Evolutionary conservation across 495 filamentous ascomycete species (phyloP), one percentile per base, ranked within the genome.

Genomic region (Clavariopsis aquatica): DNA sequence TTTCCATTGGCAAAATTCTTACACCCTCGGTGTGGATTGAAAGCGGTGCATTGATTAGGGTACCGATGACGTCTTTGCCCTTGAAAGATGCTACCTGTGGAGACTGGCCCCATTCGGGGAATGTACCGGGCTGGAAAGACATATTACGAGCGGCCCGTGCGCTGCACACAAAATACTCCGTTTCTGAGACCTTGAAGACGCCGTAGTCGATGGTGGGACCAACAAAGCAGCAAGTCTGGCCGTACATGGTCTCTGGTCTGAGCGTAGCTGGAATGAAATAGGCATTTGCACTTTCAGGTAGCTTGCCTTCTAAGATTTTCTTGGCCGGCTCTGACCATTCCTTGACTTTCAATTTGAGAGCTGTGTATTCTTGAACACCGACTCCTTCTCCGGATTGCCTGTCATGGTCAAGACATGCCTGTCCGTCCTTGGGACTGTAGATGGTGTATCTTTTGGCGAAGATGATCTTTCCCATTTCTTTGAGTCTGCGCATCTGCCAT

Each of bases 341-440:
- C 70, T 91, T 85, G 2, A 96, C 89, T 76, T 87, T 88, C 49
- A 96, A 80, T 78, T 96, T 97, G 73, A 98, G 77, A 22, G 88
- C 92, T 13, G 91, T 92, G 76, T 98, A 98, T 72, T 97, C 90
- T 73, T 97, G 93, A 17, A 90, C 89, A 36, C 84, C 86, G 52
- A 98, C 85, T 55, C 91, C 94, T 79, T 98, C 94, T 64, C 94
- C 94, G 62, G 91, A 86, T 56, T 87, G 89, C 65, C 94, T 83
- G 76, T 98, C 94, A 77, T 98, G 94, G 76, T 97, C 94, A 87
- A 98, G 91, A 79, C 94, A 98, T 15, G 94, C 90, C 73, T 98
- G 94, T 52, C 93, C 93, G 72, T 98, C 94, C 78, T 96, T 97
- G 60, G 94, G 93, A 17, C 87, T 91, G 81, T 97, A 97, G 65